phyloP scores from a whole-genome alignment of 106 monocot genomes.

The Allium fistulosum region DNA sequence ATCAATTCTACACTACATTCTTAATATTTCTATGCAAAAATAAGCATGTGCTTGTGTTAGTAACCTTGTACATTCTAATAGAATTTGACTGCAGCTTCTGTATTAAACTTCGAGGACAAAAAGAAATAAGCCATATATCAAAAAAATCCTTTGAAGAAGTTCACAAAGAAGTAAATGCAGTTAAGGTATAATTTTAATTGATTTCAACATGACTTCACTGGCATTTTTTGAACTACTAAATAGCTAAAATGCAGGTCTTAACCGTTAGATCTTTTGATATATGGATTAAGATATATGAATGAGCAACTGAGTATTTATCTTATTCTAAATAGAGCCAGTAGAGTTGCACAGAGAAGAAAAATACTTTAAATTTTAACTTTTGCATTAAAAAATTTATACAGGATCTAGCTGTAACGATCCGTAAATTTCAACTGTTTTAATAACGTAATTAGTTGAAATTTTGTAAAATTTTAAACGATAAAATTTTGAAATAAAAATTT shows the following conservation, averaged over 20 bases:
- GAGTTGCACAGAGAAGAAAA: not conserved
- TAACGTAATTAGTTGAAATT: too few relatives aligned
- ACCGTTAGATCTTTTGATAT: not conserved
- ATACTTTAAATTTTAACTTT: not conserved
- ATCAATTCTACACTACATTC: not conserved
- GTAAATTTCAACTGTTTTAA: too few relatives aligned
- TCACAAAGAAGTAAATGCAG: conserved; percentile 42
- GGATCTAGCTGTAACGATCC: too few relatives aligned
- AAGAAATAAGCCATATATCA: conserved; percentile 54
- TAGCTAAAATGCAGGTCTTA: not conserved
- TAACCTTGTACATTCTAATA: conserved; percentile 8
- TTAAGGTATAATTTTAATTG: conserved; percentile 47
- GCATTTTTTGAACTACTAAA: too few relatives aligned
- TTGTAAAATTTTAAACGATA: too few relatives aligned
- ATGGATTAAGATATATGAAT: too few relatives aligned
- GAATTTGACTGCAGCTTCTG: conserved; percentile 46
- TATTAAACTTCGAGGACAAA: conserved; percentile 54
- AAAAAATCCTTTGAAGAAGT: conserved; percentile 64
- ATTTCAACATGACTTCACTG: too few relatives aligned
- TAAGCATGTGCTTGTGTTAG: conserved; percentile 2
- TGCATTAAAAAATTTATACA: conserved; percentile 10
- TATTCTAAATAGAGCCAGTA: not conserved
- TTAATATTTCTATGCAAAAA: not conserved
- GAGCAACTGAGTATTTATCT: too few relatives aligned
- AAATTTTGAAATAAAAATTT: too few relatives aligned